Conservation (phyloP, 2,329 filamentous ascomycete species). For the Emericellopsis cladophorae region DNA sequence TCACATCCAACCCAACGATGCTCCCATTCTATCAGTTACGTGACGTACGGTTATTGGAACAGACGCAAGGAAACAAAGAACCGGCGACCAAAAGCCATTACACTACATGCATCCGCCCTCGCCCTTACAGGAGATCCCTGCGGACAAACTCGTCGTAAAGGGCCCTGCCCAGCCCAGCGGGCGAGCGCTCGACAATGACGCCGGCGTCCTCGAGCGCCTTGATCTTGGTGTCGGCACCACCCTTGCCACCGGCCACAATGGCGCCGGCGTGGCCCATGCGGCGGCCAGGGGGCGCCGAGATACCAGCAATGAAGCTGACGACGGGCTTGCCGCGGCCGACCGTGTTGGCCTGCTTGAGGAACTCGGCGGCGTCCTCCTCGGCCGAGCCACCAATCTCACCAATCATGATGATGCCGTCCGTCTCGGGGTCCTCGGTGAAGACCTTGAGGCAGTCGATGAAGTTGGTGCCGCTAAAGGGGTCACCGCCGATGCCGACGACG, state of each 20-base stretch:
- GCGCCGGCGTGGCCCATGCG: conserved; percentile 98
- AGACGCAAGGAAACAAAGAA: conserved; percentile 1
- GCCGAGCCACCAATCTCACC: conserved; percentile 96
- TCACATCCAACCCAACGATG: background rate
- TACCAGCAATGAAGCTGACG: conserved; percentile 96
- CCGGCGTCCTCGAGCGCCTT: conserved; percentile 83
- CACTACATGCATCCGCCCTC: conserved; percentile 1
- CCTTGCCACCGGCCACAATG: conserved; percentile 95
- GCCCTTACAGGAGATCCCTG: conserved; percentile 74
- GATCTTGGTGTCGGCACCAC: conserved; percentile 97
- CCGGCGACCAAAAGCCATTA: background rate
- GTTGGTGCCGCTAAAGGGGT: conserved; percentile 98
- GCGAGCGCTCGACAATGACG: conserved; percentile 91
- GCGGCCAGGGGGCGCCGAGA: conserved; percentile 88
- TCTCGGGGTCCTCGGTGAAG: conserved; percentile 91
- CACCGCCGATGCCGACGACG: conserved; percentile 94
- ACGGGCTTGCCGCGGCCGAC: conserved; percentile 79
- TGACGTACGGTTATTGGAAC: conserved; percentile 7
- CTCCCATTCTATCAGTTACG: conserved; percentile 17
- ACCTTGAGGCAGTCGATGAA: conserved; percentile 99
- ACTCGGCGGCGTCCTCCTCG: conserved; percentile 96
- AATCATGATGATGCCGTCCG: conserved; percentile 99
- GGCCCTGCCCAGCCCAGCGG: conserved; percentile 83
- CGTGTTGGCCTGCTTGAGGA: conserved; percentile 84
- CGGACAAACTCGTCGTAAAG: conserved; percentile 93